Conservation (phyloP, 805 yeast species). For the Lipomyces starkeyi region DNA sequence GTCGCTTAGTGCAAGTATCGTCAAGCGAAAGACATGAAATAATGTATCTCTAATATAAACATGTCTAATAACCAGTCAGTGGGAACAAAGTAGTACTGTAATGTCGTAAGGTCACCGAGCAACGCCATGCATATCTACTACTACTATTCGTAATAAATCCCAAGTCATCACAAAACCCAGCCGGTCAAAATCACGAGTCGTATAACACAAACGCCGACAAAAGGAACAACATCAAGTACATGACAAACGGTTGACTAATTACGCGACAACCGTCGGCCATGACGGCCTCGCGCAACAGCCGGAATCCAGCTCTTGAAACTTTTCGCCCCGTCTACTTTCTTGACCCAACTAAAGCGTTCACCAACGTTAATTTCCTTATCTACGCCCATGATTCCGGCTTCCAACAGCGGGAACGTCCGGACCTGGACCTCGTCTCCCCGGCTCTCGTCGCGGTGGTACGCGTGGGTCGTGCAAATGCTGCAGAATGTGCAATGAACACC, state of each 20-base stretch:
- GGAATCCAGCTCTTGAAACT: conserved; percentile 29
- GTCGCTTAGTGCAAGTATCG: conserved; percentile 1
- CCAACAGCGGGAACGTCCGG: conserved; percentile 35
- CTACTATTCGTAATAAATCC: neutral
- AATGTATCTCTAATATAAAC: neutral
- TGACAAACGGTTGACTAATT: neutral
- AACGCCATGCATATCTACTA: neutral
- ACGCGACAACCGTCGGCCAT: conserved; percentile 13
- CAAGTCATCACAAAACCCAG: neutral
- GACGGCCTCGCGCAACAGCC: conserved; percentile 31
- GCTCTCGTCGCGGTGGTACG: conserved; percentile 35
- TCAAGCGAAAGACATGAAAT: neutral
- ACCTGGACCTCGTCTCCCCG: conserved; percentile 37
- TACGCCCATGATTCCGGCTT: conserved; percentile 34
- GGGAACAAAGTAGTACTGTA: neutral
- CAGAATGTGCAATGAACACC: conserved; percentile 36
- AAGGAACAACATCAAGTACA: neutral
- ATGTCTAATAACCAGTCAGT: neutral
- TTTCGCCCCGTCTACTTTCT: conserved; percentile 36
- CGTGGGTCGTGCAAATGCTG: conserved; percentile 37
- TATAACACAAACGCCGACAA: neutral
- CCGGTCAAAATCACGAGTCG: neutral
- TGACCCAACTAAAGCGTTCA: conserved; percentile 35
- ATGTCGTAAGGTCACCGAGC: neutral
- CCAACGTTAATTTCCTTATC: conserved; percentile 36